Conservation (phyloP, 1,139 yeast genomes). For the Kodamaea arcana region DNA sequence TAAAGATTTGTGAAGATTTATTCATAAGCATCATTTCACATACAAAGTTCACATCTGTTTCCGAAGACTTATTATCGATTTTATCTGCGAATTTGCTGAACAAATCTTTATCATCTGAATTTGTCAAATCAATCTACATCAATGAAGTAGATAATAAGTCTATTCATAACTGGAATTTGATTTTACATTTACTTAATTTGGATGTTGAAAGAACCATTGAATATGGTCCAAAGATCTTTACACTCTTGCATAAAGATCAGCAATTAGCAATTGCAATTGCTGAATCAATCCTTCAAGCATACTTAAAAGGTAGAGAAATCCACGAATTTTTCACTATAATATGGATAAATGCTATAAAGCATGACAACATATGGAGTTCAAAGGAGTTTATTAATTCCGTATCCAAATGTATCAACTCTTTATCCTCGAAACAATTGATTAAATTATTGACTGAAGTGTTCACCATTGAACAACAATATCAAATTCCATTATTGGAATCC, state of each 20-base stretch:
- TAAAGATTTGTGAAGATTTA: slow-evolving; percentile 39
- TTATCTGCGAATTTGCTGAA: slow-evolving; percentile 33
- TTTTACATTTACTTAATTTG: slow-evolving; percentile 40
- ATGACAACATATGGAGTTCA: slow-evolving; percentile 22
- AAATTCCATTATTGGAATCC: slow-evolving; percentile 27
- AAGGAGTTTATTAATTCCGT: slow-evolving; percentile 31
- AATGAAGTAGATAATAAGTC: slow-evolving; percentile 20
- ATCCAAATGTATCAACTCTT: slow-evolving; percentile 33
- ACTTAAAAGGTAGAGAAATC: slow-evolving; percentile 57
- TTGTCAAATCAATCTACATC: slow-evolving; percentile 34
- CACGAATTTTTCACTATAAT: slow-evolving; percentile 39
- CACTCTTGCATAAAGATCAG: slow-evolving; percentile 12
- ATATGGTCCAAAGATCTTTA: slow-evolving; percentile 25
- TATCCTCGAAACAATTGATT: slow-evolving; percentile 47
- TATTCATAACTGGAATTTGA: slow-evolving; percentile 39
- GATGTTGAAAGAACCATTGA: slow-evolving; percentile 51
- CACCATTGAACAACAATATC: slow-evolving; percentile 6
- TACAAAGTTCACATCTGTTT: slow-evolving; percentile 25
- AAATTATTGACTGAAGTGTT: slow-evolving; percentile 17
- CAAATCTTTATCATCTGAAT: slow-evolving; percentile 46
- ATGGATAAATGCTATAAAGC: slow-evolving; percentile 40
- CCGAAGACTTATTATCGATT: slow-evolving; percentile 36
- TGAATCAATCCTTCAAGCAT: slow-evolving; percentile 41
- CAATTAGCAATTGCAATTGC: slow-evolving; percentile 22
- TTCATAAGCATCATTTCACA: slow-evolving; percentile 31